Conservation (phyloP, 805 yeast species). For the Kazachstania bromeliacearum region DNA sequence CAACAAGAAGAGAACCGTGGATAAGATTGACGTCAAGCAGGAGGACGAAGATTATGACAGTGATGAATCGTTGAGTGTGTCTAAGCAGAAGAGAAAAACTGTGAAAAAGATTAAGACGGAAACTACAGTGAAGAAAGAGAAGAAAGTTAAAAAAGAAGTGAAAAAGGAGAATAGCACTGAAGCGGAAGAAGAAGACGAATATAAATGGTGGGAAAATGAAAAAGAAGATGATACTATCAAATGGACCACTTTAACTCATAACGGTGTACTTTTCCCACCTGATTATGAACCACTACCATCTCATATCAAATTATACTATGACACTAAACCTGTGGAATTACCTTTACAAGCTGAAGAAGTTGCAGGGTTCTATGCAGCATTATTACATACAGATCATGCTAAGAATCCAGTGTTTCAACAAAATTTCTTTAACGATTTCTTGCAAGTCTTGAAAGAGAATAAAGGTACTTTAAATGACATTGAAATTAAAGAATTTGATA, state of each 20-base stretch:
- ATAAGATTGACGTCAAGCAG: background rate
- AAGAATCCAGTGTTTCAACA: conserved; percentile 76
- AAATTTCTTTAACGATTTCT: conserved; percentile 78
- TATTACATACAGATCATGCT: conserved; percentile 82
- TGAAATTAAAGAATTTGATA: conserved; percentile 45
- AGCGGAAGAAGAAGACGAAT: conserved; percentile 45
- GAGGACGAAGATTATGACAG: conserved; percentile 16
- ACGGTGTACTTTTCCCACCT: conserved; percentile 91
- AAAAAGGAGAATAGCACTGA: conserved; percentile 20
- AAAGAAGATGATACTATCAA: conserved; percentile 66
- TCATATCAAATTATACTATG: conserved; percentile 64
- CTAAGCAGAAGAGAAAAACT: conserved; percentile 4
- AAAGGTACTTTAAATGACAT: conserved; percentile 52
- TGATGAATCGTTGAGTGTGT: conserved; percentile 15
- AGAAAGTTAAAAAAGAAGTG: background rate
- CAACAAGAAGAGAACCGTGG: conserved; percentile 8
- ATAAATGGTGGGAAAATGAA: conserved; percentile 76
- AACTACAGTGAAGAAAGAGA: background rate
- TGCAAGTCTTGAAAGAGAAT: conserved; percentile 52
- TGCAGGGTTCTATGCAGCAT: conserved; percentile 88
- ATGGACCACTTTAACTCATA: conserved; percentile 82
- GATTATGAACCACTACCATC: conserved; percentile 79
- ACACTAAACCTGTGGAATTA: conserved; percentile 63
- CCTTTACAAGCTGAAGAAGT: conserved; percentile 89
- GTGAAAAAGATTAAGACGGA: conserved; percentile 10